Conservation (phyloP, 108 stramenopile genomes). For the Cyclotella sp. region DNA sequence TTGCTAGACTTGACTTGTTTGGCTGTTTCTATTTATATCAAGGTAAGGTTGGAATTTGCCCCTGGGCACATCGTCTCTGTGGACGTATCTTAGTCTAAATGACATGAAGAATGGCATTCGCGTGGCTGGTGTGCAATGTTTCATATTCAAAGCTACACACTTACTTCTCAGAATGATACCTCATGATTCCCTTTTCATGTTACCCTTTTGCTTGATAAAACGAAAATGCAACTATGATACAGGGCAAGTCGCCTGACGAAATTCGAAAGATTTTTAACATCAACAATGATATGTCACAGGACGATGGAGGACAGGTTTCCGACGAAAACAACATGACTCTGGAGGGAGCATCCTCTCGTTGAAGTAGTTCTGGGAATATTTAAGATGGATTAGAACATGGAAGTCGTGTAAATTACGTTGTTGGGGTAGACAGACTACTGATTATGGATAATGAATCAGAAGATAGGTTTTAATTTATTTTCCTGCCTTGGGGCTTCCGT, state of each 20-base stretch:
- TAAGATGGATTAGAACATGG: no score
- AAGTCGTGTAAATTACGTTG: no score
- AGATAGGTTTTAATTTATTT: no score
- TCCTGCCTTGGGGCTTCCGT: no score
- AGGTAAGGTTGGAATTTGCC: conserved; percentile 22
- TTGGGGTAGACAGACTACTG: no score
- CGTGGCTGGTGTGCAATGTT: background rate
- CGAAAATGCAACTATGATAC: conserved; percentile 46
- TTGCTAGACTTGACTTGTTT: conserved; percentile 81
- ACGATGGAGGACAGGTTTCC: background rate
- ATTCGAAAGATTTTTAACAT: conserved; percentile 97
- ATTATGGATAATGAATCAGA: no score
- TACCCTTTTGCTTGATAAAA: conserved; percentile 70
- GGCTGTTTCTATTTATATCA: conserved; percentile 44
- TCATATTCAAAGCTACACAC: background rate
- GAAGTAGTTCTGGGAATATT: no score
- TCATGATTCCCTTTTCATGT: conserved; percentile 65
- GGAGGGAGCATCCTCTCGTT: no score
- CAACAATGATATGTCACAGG: conserved; percentile 87
- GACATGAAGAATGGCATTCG: background rate
- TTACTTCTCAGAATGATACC: background rate
- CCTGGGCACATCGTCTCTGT: background rate
- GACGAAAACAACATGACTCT: background rate
- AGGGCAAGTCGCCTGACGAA: conserved; percentile 95
- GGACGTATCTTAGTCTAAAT: no score